These are phyloP conservation scores for Rosa rugosa DNA, from an alignment of 306 rosid species.

Conservation along the genomic window DNA sequence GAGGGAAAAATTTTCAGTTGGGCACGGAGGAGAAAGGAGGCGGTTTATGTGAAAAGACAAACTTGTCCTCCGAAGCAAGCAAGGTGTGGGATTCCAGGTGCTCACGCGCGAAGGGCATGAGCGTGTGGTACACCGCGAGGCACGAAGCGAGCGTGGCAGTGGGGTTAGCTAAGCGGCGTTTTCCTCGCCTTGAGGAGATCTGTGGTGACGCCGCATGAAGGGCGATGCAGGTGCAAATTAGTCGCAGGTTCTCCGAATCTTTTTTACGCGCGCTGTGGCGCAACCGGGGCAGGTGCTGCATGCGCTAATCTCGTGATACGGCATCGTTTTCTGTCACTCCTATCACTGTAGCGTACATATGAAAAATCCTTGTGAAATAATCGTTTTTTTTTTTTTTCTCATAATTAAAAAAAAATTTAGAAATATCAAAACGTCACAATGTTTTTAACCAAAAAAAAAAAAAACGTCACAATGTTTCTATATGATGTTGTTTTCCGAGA, in stretches of 20 bases:
- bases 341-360: too few relatives aligned
- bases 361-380: too few relatives aligned
- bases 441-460: too few relatives aligned
- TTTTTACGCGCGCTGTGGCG: background rate
- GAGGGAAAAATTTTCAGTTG: background rate
- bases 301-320: background rate
- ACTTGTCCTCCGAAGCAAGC: conserved; percentile 33
- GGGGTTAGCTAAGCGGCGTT: conserved; percentile 13
- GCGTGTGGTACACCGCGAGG: conserved; percentile 10
- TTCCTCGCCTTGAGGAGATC: background rate
- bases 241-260: background rate
- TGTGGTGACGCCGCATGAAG: conserved; percentile 4
- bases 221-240: background rate
- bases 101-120: background rate
- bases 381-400: too few relatives aligned
- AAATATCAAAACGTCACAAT: too few relatives aligned
- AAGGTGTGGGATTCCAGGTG: background rate
- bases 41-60: conserved; percentile 37
- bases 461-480: too few relatives aligned
- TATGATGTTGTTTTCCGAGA: too few relatives aligned
- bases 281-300: background rate
- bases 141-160: background rate
- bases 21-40: background rate
- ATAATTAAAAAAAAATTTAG: too few relatives aligned
- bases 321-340: background rate